Base-by-base conservation (phyloP, 176 grass and related monocot species). In the Olyra latifolia region DNA sequence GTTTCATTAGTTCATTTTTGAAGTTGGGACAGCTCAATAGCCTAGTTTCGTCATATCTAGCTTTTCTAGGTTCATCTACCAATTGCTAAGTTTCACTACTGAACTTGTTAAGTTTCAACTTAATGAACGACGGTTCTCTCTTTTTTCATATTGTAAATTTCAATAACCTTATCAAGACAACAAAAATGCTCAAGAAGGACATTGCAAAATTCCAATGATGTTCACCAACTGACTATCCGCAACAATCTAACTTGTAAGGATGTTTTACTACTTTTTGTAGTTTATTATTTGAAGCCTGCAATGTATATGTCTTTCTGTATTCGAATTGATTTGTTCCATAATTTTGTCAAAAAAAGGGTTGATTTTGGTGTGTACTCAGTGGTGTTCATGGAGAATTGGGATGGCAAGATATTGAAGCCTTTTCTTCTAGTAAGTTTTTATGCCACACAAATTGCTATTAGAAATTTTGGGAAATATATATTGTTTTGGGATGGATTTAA, bases 271-370 rank as follows among this genome's bases (percentile, higher is more conserved):
- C n/a, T 4, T 35, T 1, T 35, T 4, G 4, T 1, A 4, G 1
- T 35, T 35, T 4, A 35, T 35, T 35, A 35, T 1, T 4, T 35
- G 5, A 35, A 35, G n/a, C n/a, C n/a, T n/a, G n/a, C n/a, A n/a
- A n/a, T n/a, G n/a, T n/a, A n/a, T n/a, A n/a, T 50, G 16, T 48
- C 7, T n/a, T 15, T 14, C 4, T 2, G 7, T 1, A 2, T 54
- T 0, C 1, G 1, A 2, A 20, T 19, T 53, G 16, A 0, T 2
- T 20, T 19, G 16, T 0, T 8, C 19, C 20, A 20, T 5, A 7
- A 2, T 8, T 53, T 53, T 53, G 6, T 19, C 32, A 3, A 0
- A 35, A 19, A 53, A 7, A n/a, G n/a, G 0, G 7, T 54, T n/a
- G 50, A n/a, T 5, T n/a, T 17, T 3, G 50, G 50, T 4, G 19